A percentile compares a stretch with the other conserved stretches of the same genome.
Evolutionary conservation across 164 flowering plant genomes (phyloP).

Genomic region (Tetrastigma voinierianum): DNA sequence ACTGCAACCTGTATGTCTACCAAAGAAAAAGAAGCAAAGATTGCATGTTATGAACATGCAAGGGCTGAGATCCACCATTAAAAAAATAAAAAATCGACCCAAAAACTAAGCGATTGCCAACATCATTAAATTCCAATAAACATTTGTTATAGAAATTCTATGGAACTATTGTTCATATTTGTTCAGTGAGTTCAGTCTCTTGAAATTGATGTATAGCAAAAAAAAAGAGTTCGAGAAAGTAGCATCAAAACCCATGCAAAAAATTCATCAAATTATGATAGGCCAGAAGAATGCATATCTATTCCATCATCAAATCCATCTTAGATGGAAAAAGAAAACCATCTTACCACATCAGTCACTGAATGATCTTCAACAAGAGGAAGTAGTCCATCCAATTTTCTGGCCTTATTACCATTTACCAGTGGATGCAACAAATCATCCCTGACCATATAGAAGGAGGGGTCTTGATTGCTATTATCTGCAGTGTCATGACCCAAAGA

Average conservation of each 20-base stretch:
- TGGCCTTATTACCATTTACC: conserved; percentile 89
- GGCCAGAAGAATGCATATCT: not conserved
- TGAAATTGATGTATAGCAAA: not conserved
- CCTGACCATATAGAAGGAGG: conserved; percentile 73
- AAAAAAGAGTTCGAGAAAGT: not conserved
- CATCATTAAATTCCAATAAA: not conserved
- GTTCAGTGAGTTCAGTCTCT: not conserved
- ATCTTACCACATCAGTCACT: conserved; percentile 84
- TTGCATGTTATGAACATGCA: too few relatives aligned
- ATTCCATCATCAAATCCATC: too few relatives aligned
- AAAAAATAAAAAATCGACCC: not conserved
- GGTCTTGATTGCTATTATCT: conserved; percentile 17
- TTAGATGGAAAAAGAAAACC: not conserved
- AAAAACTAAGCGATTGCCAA: not conserved
- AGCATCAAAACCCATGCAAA: not conserved
- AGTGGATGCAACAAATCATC: conserved; percentile 94
- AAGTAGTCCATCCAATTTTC: conserved; percentile 84
- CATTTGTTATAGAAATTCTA: not conserved
- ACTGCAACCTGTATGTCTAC: too few relatives aligned
- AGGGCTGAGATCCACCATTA: not conserved
- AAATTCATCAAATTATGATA: not conserved
- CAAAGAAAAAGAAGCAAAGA: too few relatives aligned
- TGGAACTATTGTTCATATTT: not conserved
- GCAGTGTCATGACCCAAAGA: conserved; percentile 38
- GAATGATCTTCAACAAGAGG: conserved; percentile 71